Percentiles rank a stretch among this genome's conserved stretches.
Conservation (phyloP, 805 yeast species). For the Kodamaea jinghongensis region DNA sequence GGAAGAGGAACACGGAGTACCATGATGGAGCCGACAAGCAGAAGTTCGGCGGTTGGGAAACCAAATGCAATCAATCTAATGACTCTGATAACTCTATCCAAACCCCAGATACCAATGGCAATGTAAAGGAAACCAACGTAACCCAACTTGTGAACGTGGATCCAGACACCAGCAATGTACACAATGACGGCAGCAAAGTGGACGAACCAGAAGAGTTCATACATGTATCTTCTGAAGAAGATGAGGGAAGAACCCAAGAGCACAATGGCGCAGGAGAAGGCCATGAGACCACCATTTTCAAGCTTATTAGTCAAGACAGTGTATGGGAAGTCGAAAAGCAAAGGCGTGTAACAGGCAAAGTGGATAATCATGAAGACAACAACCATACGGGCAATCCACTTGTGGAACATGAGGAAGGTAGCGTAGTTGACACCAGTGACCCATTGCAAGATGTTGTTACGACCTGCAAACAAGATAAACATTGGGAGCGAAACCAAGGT, state of each 20-base stretch:
- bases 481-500: slow-evolving; percentile 48
- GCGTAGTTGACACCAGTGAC: slow-evolving; percentile 58
- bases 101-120: slow-evolving; percentile 53
- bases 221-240: slow-evolving; percentile 34
- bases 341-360: slow-evolving; percentile 9
- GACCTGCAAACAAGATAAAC: slow-evolving; percentile 55
- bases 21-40: slow-evolving; percentile 45
- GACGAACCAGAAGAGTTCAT: slow-evolving; percentile 33
- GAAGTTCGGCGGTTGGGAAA: slow-evolving; percentile 45
- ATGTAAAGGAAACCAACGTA: slow-evolving; percentile 31
- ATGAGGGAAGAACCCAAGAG: slow-evolving; percentile 32
- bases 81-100: slow-evolving; percentile 33
- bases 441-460: slow-evolving; percentile 57
- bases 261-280: slow-evolving; percentile 33
- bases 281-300: slow-evolving; percentile 33
- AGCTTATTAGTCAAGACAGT: not conserved
- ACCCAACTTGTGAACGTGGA: slow-evolving; percentile 41
- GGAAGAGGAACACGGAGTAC: slow-evolving; percentile 52
- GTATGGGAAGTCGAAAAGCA: not conserved
- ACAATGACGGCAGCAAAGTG: slow-evolving; percentile 38
- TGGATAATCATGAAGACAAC: slow-evolving; percentile 31
- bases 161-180: slow-evolving; percentile 47
- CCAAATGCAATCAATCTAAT: slow-evolving; percentile 44
- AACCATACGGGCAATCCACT: slow-evolving; percentile 39
- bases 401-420: slow-evolving; percentile 42